These are phyloP conservation scores for Roridomyces roridus DNA, from an alignment of 768 basidiomycete genomes.

Conservation along the genomic window DNA sequence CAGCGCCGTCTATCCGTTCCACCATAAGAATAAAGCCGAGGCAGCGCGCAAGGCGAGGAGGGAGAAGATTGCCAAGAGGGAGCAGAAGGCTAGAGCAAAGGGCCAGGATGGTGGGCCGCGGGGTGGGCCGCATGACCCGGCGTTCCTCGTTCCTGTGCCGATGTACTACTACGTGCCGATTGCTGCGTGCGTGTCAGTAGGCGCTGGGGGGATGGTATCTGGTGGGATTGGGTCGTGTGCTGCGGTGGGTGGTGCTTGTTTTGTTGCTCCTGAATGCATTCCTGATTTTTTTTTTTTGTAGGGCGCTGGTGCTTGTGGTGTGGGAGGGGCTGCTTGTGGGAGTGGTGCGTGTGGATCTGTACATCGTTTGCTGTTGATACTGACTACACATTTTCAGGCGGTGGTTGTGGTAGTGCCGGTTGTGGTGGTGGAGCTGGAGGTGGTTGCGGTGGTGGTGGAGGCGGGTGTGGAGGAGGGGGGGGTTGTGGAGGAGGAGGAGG, in stretches of 20 bases:
- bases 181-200: slow-evolving; percentile 28
- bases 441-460: no score
- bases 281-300: background rate
- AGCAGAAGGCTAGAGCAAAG: slow-evolving; percentile 32
- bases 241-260: slow-evolving; percentile 20
- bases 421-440: no score
- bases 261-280: no score
- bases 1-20: slow-evolving; percentile 47
- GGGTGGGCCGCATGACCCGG: slow-evolving; percentile 22
- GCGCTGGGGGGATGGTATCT: slow-evolving; percentile 26
- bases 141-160: slow-evolving; percentile 50
- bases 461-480: no score
- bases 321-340: slow-evolving; percentile 27
- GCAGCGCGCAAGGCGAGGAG: slow-evolving; percentile 27
- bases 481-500: no score
- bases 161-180: slow-evolving; percentile 30
- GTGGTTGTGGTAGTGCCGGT: no score
- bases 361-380: no score
- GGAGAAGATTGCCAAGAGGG: slow-evolving; percentile 33
- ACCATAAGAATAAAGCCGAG: slow-evolving; percentile 30
- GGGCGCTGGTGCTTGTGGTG: slow-evolving; percentile 22
- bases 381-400: no score
- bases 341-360: slow-evolving; percentile 10
- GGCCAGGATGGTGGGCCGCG: slow-evolving; percentile 28
- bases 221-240: slow-evolving; percentile 31